Evolutionary conservation across 1,284 basidiomycete genomes (phyloP), one percentile per base, ranked within the genome.

Genomic region (Pyrrhoderma noxium): DNA sequence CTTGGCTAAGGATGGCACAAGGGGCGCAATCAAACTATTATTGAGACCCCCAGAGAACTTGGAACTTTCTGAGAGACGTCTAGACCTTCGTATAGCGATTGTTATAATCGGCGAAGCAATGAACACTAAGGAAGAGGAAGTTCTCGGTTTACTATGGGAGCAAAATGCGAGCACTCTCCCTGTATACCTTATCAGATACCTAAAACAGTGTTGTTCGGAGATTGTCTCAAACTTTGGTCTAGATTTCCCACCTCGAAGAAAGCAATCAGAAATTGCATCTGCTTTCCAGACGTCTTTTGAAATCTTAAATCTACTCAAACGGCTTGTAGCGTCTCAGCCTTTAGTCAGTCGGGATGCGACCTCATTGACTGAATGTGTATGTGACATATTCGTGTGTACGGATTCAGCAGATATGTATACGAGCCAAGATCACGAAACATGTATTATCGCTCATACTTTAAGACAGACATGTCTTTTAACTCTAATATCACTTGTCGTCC

Each of bases 1-100:
- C 27, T 75, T 87, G 16, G 79, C 75, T 1, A 77, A 85, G 34
- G 78, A 83, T 51, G 85, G 85, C 2, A 59, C 86, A 3, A 59
- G 69, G 0, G 76, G 76, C n/a, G 84, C 80, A 1, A 64, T 85
- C 14, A 77, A 80, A 40, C 79, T 84, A 59, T 63, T 89, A 13
- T 61, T 71, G 40, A 75, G 70, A 47, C 66, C 72, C 18, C 68
- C 72, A 49, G 70, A 74, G 41, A 70, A 70, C n/a, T 75, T 79
- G 3, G 66, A 78, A 31, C 74, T 75, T 2, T 62, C 72, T 18
- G 68, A 72, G 19, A 70, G 75, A 40, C 58, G 84, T 14, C 74
- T 80, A 21, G 75, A 73, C 5, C 63, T 87, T 8, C 75, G 85
- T 3, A 76, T 85, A 16, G 78, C 85, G 0, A 58, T 84, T 13